Percentiles rank a stretch among this genome's conserved stretches.
Evolutionary conservation across 2,329 filamentous ascomycete species (phyloP).

Genomic region (Colletotrichum chrysophilum): DNA sequence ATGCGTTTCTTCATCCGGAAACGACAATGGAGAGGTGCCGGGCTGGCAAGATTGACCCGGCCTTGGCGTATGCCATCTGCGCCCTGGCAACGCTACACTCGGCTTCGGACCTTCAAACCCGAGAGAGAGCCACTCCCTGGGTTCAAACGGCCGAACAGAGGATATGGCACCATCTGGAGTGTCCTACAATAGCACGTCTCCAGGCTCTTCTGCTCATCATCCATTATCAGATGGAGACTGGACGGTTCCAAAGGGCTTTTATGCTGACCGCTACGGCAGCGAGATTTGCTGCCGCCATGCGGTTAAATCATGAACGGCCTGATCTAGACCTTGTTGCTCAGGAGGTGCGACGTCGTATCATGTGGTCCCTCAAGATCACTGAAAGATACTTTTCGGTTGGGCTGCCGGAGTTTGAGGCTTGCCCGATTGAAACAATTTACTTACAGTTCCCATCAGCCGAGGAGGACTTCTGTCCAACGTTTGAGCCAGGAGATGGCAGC

Average conservation of each 20-base stretch:
- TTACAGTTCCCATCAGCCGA: conserved; percentile 48
- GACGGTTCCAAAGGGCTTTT: conserved; percentile 47
- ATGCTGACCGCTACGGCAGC: conserved; percentile 40
- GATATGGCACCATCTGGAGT: conserved; percentile 34
- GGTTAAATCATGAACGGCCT: conserved; percentile 43
- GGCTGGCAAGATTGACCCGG: conserved; percentile 33
- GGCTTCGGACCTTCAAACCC: conserved; percentile 20
- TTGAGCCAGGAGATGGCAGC: conserved; percentile 12
- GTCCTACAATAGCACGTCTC: conserved; percentile 29
- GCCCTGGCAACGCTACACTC: conserved; percentile 36
- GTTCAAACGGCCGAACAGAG: conserved; percentile 34
- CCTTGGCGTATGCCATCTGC: conserved; percentile 36
- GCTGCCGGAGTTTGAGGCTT: conserved; percentile 45
- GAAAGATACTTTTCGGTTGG: conserved; percentile 46
- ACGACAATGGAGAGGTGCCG: conserved; percentile 34
- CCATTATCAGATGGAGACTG: conserved; percentile 48
- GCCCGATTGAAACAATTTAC: conserved; percentile 41
- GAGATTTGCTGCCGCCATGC: conserved; percentile 40
- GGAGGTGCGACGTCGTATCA: conserved; percentile 42
- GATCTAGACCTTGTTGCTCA: conserved; percentile 37
- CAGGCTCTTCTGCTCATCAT: conserved; percentile 51
- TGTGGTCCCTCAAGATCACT: conserved; percentile 45
- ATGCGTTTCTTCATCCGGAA: conserved; percentile 38
- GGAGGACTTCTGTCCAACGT: conserved; percentile 38
- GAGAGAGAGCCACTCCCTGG: conserved; percentile 29